These are phyloP conservation scores for Chaetomium cochliodes DNA, from an alignment of 495 filamentous ascomycete species.

Conservation along the genomic window DNA sequence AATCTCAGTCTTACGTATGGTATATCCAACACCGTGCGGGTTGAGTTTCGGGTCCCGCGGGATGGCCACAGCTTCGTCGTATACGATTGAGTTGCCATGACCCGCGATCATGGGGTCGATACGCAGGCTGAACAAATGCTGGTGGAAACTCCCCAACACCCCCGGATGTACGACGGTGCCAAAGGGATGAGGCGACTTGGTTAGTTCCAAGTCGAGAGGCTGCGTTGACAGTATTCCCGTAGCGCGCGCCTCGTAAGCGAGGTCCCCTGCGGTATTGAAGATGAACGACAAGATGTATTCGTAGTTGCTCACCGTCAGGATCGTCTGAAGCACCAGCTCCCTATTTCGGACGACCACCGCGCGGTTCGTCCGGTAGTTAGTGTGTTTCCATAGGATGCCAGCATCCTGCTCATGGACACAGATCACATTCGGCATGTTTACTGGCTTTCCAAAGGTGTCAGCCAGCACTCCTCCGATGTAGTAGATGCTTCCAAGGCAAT, in stretches of 20 bases:
- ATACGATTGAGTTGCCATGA: slow-evolving; percentile 65
- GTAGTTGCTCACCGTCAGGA: slow-evolving; percentile 78
- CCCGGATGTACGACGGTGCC: slow-evolving; percentile 87
- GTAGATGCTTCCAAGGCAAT: slow-evolving; percentile 73
- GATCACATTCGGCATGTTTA: slow-evolving; percentile 67
- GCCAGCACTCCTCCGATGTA: slow-evolving; percentile 63
- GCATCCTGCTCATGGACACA: slow-evolving; percentile 76
- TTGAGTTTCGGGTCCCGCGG: slow-evolving; percentile 62
- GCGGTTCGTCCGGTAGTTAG: slow-evolving; percentile 70
- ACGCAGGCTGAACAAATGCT: slow-evolving; percentile 88
- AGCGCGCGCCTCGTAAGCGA: slow-evolving; percentile 77
- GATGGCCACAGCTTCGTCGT: slow-evolving; percentile 59
- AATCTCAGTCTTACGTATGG: slow-evolving; percentile 59
- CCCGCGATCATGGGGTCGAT: slow-evolving; percentile 83
- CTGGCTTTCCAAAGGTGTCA: slow-evolving; percentile 56
- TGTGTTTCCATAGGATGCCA: slow-evolving; percentile 80
- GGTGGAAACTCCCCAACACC: slow-evolving; percentile 71
- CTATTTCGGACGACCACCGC: slow-evolving; percentile 65
- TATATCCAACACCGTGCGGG: slow-evolving; percentile 77
- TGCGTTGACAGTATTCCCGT: slow-evolving; percentile 85
- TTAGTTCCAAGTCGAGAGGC: slow-evolving; percentile 69
- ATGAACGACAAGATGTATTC: slow-evolving; percentile 83
- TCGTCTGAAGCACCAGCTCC: slow-evolving; percentile 74
- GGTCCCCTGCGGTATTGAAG: slow-evolving; percentile 80
- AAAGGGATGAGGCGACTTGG: slow-evolving; percentile 53